These are phyloP conservation scores for Trichoderma sp. DNA, from an alignment of 2,329 filamentous ascomycete species.

Conservation along the genomic window DNA sequence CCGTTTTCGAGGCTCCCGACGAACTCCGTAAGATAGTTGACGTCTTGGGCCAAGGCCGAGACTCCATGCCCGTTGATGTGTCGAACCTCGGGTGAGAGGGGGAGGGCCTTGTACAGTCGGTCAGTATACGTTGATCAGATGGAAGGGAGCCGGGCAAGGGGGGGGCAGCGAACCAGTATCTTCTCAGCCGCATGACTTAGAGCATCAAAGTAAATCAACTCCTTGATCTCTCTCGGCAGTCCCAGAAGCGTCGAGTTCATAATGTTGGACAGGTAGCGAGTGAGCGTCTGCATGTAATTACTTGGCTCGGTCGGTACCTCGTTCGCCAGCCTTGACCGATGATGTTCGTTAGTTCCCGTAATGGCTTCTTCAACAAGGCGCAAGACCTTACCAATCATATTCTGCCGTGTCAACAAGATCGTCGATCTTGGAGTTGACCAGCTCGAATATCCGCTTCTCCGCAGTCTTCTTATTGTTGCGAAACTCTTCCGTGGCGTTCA, in stretches of 20 bases:
- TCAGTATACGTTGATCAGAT: neutral
- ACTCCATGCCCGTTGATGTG: slow-evolving; percentile 88
- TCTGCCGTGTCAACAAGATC: slow-evolving; percentile 96
- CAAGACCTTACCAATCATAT: slow-evolving; percentile 75
- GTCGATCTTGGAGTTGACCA: slow-evolving; percentile 98
- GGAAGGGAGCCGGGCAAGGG: neutral
- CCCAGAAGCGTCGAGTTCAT: slow-evolving; percentile 94
- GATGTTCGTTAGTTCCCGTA: slow-evolving; percentile 30
- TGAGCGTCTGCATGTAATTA: slow-evolving; percentile 94
- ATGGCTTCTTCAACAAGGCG: neutral
- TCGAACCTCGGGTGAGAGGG: slow-evolving; percentile 76
- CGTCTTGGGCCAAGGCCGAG: slow-evolving; percentile 76
- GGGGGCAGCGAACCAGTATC: slow-evolving; percentile 64
- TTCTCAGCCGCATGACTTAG: slow-evolving; percentile 86
- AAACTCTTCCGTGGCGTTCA: slow-evolving; percentile 85
- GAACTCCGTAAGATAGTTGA: slow-evolving; percentile 80
- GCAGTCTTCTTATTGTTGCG: slow-evolving; percentile 90
- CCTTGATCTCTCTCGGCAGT: slow-evolving; percentile 93
- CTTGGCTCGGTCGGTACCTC: slow-evolving; percentile 72
- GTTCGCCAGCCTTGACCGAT: slow-evolving; percentile 50
- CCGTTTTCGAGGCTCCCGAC: slow-evolving; percentile 82
- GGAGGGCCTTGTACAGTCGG: slow-evolving; percentile 61
- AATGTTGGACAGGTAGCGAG: slow-evolving; percentile 89
- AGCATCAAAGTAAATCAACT: slow-evolving; percentile 96
- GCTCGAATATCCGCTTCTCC: slow-evolving; percentile 95